phyloP scores from a whole-genome alignment of 345 rosid species.

The Arabis alpina region DNA sequence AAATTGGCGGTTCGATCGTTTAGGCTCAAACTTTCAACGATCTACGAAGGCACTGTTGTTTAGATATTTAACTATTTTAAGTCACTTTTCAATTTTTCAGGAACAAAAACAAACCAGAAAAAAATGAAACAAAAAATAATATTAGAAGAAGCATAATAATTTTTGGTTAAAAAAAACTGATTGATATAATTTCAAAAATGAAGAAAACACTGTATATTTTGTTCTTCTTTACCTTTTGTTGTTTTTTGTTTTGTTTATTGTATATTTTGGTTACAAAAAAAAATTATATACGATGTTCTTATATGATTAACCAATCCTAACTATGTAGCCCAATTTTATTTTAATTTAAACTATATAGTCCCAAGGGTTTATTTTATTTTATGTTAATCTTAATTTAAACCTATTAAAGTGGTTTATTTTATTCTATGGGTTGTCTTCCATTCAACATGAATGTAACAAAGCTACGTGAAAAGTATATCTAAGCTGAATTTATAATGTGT shows the following conservation, averaged over 20 bases:
- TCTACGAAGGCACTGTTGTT: slow-evolving; percentile 69
- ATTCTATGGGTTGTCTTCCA: slow-evolving; percentile 1
- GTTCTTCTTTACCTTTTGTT: no score
- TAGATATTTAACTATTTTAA: slow-evolving; percentile 19
- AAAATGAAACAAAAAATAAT: not conserved
- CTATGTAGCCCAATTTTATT: no score
- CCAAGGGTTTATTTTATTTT: no score
- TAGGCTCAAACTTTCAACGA: slow-evolving; percentile 65
- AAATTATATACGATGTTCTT: no score
- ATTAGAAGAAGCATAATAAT: slow-evolving; percentile 10
- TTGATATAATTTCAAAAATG: not conserved
- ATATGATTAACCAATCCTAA: no score
- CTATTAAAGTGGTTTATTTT: not conserved
- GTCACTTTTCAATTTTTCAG: not conserved
- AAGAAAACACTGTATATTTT: slow-evolving; percentile 24
- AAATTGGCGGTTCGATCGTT: slow-evolving; percentile 82
- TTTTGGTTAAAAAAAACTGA: slow-evolving; percentile 13
- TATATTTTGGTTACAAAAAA: slow-evolving; percentile 10
- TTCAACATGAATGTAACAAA: not conserved
- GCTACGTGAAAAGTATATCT: slow-evolving; percentile 4
- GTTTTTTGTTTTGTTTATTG: not conserved
- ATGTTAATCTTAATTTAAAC: no score
- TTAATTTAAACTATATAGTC: no score
- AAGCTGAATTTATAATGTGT: not conserved
- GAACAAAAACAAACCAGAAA: slow-evolving; percentile 18